Evolutionary conservation across 1,284 basidiomycete species (phyloP).

Genomic region (Phlebopus sp.): DNA sequence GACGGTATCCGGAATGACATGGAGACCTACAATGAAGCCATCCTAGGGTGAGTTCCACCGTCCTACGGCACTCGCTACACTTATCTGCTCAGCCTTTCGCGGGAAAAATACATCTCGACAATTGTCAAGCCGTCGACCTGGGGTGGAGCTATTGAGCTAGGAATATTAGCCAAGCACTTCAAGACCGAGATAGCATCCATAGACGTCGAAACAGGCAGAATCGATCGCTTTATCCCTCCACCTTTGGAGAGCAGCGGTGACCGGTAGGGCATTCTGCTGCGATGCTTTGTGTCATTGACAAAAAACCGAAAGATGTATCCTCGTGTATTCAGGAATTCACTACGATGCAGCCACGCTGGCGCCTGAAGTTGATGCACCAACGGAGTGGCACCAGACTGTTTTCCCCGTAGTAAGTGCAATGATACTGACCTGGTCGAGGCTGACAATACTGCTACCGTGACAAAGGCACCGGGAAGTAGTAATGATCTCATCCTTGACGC

Average conservation of each 20-base stretch:
- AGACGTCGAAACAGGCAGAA: conserved; percentile 89
- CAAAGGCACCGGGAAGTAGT: conserved; percentile 31
- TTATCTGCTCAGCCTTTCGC: conserved; percentile 53
- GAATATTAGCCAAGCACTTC: conserved; percentile 80
- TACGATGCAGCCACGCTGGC: conserved; percentile 87
- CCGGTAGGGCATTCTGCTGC: conserved; percentile 23
- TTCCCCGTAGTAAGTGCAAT: conserved; percentile 56
- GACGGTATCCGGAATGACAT: conserved; percentile 73
- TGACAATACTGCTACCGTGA: conserved; percentile 14
- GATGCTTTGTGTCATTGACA: conserved; percentile 1
- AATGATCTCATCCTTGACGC: conserved; percentile 63
- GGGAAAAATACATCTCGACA: conserved; percentile 73
- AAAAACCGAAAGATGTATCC: conserved; percentile 47
- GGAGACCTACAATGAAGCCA: conserved; percentile 75
- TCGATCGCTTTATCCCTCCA: conserved; percentile 76
- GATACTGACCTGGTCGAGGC: conserved; percentile 11
- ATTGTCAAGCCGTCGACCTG: conserved; percentile 80
- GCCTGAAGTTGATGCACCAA: conserved; percentile 70
- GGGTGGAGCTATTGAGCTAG: conserved; percentile 92
- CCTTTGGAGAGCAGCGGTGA: conserved; percentile 33
- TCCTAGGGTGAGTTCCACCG: conserved; percentile 64
- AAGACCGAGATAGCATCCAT: conserved; percentile 84
- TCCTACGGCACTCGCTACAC: background rate
- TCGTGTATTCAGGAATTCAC: conserved; percentile 92
- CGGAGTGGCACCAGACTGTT: conserved; percentile 86